Base-by-base conservation (phyloP, 306 rosid species). In the Sesbania bispinosa region DNA sequence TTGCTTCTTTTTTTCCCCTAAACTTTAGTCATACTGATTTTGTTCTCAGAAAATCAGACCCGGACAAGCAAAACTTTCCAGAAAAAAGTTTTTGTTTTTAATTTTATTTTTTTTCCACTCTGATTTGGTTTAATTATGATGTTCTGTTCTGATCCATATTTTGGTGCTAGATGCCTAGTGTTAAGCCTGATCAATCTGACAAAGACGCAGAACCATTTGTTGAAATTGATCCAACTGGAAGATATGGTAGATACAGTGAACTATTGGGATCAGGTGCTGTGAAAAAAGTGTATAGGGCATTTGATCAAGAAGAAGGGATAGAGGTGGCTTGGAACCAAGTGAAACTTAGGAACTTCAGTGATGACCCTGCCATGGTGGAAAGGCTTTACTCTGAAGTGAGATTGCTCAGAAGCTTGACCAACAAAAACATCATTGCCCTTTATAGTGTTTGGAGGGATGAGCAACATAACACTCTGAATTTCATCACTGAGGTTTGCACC, bases 301-400 rank as follows among this genome's bases (percentile, higher is more conserved):
- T 92, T 61, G 96, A 92, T 75, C 90, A 86, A 80, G 92, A 85
- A 62, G 95, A 89, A 64, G 96, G 95, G 7, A 92, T 85, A 27
- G 98, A 92, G 18, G 95, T 92, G 26, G 96, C 98, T 3, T 92
- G 98, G 98, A 92, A 92, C 89, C 90, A 89, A 73, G 98, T 93
- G 47, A 93, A 84, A 57, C 88, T 93, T 3, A 70, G 84, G 4
- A 84, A 86, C 75, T 88, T 92, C 77, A 75, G 62, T 20, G 18
- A 82, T n/a, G 95, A 92, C 30, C 86, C 93, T 3, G 50, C 90
- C 6, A 89, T 89, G 94, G 55, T 88, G 2, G 95, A 86, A 0
- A 79, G 96, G 68, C 82, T 92, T 9, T 89, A 79, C 81, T 86
- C 98, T 4, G 96, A 92, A 70, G 96, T 92, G 39, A 62, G 87